A percentile compares a stretch with the other conserved stretches of the same genome.
Conservation (phyloP, 129 eudicot species). For the carrot (Daucus carota) region DNA sequence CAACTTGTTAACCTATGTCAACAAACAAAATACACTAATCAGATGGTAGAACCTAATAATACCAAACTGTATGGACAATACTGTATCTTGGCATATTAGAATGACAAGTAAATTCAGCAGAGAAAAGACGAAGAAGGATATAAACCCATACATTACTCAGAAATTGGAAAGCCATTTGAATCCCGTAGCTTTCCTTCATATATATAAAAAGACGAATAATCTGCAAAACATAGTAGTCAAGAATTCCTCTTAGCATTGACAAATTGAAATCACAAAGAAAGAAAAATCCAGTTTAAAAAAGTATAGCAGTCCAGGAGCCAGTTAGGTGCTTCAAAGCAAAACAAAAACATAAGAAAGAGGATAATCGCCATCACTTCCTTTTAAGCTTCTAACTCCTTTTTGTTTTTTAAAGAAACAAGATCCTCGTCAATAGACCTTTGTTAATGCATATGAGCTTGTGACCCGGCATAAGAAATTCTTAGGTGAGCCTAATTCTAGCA, state of each 20-base stretch:
- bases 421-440: background rate
- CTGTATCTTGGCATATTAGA: background rate
- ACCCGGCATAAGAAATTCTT: background rate
- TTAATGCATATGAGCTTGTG: background rate
- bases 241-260: conserved; percentile 9
- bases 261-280: background rate
- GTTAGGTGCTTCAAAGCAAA: background rate
- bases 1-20: conserved; percentile 53
- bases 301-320: background rate
- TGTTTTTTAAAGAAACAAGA: background rate
- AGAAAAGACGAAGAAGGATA: background rate
- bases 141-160: conserved; percentile 75
- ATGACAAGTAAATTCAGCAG: background rate
- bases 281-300: background rate
- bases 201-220: conserved; percentile 65
- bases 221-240: conserved; percentile 43
- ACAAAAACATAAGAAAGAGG: background rate
- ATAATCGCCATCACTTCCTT: background rate
- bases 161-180: conserved; percentile 73
- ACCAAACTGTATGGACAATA: background rate
- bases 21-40: background rate
- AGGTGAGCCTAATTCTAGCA: background rate
- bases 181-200: conserved; percentile 73
- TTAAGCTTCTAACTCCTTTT: background rate
- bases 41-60: background rate